Base-by-base conservation (phyloP, 75 land plant genomes). In the Selaginella tamariscina region DNA sequence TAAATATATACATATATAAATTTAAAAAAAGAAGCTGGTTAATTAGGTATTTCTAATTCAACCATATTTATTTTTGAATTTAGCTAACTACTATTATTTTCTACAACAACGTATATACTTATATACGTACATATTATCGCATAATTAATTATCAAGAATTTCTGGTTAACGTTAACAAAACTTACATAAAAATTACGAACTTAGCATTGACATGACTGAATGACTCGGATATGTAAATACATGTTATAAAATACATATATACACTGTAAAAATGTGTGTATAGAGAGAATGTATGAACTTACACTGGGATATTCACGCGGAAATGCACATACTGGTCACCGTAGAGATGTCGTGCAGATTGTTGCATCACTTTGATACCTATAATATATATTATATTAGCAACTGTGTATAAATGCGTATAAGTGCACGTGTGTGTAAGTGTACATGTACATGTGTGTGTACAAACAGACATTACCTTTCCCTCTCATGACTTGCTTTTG, bases 241-340 rank as follows among this genome's bases (percentile, higher is more conserved):
- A 28, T 1, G 22, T 55, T 24, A 0, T 33, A 27, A 24, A 30
- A 55, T 59, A 39, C 1, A 54, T 1, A 63, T 9, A 67, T 22
- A 59, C 60, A 21, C 26, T 31, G 27, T 30, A 15, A 9, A n/a
- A n/a, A n/a, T n/a, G n/a, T n/a, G n/a, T n/a, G n/a, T n/a, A n/a
- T n/a, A n/a, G n/a, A n/a, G n/a, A n/a, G n/a, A n/a, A n/a, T n/a
- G n/a, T n/a, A n/a, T n/a, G n/a, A 59, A 59, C 62, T 59, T 67
- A 72, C 73, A 39, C 55, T 29, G 76, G 76, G 33, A 74, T 69
- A 22, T 44, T 76, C 70, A 92, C 88, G 68, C 79, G 83, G 75
- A 86, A 82, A 68, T 86, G 94, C 63, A 92, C 90, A 76, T 74
- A 86, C 65, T 92, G 94, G 63, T 92, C 84, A 0, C 97, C 97